Evolutionary conservation across 345 rosid genomes (phyloP), one percentile per base, ranked within the genome.

Genomic region (Eucalyptus urophylla): DNA sequence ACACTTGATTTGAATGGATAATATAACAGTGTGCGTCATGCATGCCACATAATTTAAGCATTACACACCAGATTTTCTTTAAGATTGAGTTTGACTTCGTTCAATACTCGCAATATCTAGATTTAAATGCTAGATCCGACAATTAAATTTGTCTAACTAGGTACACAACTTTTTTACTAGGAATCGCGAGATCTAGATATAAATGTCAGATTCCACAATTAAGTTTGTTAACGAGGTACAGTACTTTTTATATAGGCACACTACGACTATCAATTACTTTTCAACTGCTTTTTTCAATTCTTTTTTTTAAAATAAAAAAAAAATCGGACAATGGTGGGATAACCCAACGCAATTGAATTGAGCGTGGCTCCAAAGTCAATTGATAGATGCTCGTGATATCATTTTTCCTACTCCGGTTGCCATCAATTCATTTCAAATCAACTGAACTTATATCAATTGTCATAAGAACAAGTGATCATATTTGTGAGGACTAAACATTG

Each of bases 361-460:
- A 69, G 22, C 24, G 3, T 69, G 43, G 37, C 11, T 65, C 76
- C 37, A n/a, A 65, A 60, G 10, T 65, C 17, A 65, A 0, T 65
- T 65, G 17, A 65, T 65, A 7, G n/a, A 65, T n/a, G 37, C 76
- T 29, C 3, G 5, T n/a, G 37, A 14, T 65, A 65, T 65, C 37
- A 65, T n/a, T 65, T 65, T 65, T 65, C 11, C 37, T 65, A 14
- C 19, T 65, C 10, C 19, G 5, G 19, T 65, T 7, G 11, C 21
- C 10, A n/a, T 65, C 76, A 65, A 65, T 65, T 14, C 76, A 65
- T 65, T 65, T n/a, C 3, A n/a, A n/a, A 8, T n/a, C 76, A 65
- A 6, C 0, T 27, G 16, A 60, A 13, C 16, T 0, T 0, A 60
- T 13, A 27, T 29, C 33, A 6, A 27, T 27, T 11, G 15, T 27